Evolutionary conservation across 768 basidiomycete genomes (phyloP).

Genomic region (Hericium coralloides): DNA sequence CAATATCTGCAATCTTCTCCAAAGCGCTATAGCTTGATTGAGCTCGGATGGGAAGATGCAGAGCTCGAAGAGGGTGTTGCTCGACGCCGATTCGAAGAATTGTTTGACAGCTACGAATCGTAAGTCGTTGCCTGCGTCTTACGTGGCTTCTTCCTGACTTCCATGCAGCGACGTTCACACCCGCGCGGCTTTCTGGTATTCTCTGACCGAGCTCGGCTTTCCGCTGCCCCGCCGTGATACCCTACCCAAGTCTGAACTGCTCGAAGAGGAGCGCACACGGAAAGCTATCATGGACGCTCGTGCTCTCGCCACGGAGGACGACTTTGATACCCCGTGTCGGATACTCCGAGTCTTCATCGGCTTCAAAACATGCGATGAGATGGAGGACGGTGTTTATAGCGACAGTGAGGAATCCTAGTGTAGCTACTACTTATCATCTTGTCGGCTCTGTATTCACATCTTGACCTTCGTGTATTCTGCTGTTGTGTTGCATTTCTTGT

Average conservation of each 20-base stretch:
- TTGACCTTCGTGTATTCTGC: background rate
- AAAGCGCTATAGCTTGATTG: conserved; percentile 39
- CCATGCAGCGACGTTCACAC: conserved; percentile 52
- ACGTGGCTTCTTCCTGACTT: background rate
- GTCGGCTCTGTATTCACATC: background rate
- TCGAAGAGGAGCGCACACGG: conserved; percentile 56
- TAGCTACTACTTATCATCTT: conserved; percentile 3
- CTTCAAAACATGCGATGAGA: conserved; percentile 29
- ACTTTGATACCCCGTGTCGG: conserved; percentile 44
- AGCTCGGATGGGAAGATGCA: conserved; percentile 58
- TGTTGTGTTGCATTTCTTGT: background rate
- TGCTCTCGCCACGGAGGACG: conserved; percentile 36
- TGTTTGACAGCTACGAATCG: conserved; percentile 11
- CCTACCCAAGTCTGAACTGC: conserved; percentile 57
- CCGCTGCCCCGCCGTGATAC: conserved; percentile 49
- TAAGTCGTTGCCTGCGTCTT: conserved; percentile 3
- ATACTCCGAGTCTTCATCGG: conserved; percentile 55
- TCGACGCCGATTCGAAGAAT: conserved; percentile 9
- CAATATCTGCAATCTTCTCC: conserved; percentile 49
- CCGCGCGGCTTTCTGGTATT: conserved; percentile 57
- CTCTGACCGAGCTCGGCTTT: conserved; percentile 51
- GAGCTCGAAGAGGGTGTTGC: conserved; percentile 8
- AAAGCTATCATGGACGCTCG: conserved; percentile 54
- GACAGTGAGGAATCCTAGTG: background rate
- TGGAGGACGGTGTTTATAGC: background rate